Conservation (phyloP, 1,284 basidiomycete genomes). For the Acaromyces ingoldii region DNA sequence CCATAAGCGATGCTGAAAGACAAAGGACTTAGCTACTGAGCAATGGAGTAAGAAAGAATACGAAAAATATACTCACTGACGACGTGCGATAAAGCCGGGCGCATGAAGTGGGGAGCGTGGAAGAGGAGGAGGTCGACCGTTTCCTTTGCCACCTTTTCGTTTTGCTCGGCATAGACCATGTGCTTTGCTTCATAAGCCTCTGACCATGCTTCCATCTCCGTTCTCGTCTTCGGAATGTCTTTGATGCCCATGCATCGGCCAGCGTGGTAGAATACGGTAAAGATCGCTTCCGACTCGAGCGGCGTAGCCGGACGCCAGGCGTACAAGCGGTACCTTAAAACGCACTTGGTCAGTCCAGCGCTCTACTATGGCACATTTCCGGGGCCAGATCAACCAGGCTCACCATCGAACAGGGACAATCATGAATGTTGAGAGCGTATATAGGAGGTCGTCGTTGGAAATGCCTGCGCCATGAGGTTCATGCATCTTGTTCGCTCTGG, state of each 20-base stretch:
- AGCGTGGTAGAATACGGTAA: slow-evolving; percentile 22
- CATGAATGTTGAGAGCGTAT: slow-evolving; percentile 25
- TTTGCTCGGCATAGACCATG: slow-evolving; percentile 17
- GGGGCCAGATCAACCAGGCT: neutral
- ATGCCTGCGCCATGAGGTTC: slow-evolving; percentile 9
- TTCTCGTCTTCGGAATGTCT: slow-evolving; percentile 16
- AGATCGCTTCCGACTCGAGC: slow-evolving; percentile 27
- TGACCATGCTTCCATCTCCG: slow-evolving; percentile 19
- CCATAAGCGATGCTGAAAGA: slow-evolving; percentile 15
- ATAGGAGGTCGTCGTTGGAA: slow-evolving; percentile 28
- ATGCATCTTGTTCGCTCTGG: neutral
- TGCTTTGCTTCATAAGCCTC: slow-evolving; percentile 17
- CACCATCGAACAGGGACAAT: slow-evolving; percentile 13
- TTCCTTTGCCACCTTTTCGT: slow-evolving; percentile 21
- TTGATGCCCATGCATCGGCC: slow-evolving; percentile 26
- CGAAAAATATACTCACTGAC: slow-evolving; percentile 15
- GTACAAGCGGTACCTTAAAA: no score
- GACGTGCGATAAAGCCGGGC: slow-evolving; percentile 9
- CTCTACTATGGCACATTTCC: no score
- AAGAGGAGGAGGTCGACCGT: slow-evolving; percentile 22
- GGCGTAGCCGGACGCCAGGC: slow-evolving; percentile 15
- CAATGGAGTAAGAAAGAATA: neutral
- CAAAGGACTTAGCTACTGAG: neutral
- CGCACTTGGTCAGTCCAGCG: no score
- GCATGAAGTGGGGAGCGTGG: neutral